Percentiles rank a stretch among this genome's conserved stretches.
Conservation (phyloP, 78 protist species). For the Anaeramoeba ignava region DNA sequence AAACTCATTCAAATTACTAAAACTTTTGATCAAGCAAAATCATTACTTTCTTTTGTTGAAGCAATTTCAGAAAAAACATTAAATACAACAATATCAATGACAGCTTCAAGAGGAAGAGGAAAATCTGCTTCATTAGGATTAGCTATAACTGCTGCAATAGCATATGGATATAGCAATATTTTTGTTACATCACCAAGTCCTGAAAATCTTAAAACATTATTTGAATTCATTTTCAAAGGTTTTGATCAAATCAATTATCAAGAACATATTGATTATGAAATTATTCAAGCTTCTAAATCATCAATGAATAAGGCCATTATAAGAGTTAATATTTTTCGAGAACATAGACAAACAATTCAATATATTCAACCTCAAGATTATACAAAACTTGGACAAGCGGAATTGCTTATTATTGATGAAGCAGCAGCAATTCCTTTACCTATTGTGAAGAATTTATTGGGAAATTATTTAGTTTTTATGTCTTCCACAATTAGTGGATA, state of each 20-base stretch:
- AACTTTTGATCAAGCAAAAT: conserved; percentile 68
- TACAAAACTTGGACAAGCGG: conserved; percentile 42
- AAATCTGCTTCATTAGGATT: conserved; percentile 95
- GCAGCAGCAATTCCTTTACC: conserved; percentile 99
- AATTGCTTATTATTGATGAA: conserved; percentile 94
- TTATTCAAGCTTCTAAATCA: conserved; percentile 73
- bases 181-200: conserved; percentile 95
- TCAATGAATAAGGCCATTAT: conserved; percentile 62
- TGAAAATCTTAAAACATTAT: conserved; percentile 85
- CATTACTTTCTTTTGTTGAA: conserved; percentile 65
- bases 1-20: conserved; percentile 25
- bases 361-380: conserved; percentile 69
- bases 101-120: conserved; percentile 98
- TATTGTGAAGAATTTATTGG: conserved; percentile 56
- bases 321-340: conserved; percentile 71
- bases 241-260: conserved; percentile 70
- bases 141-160: conserved; percentile 76
- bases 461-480: conserved; percentile 81
- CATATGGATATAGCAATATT: conserved; percentile 85
- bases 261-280: conserved; percentile 81
- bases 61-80: conserved; percentile 78
- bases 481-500: conserved; percentile 71
- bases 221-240: conserved; percentile 83
- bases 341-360: conserved; percentile 90
- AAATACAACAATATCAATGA: conserved; percentile 79